These are phyloP conservation scores for Luffa acutangula DNA, from an alignment of 306 rosid genomes.

Conservation along the genomic window DNA sequence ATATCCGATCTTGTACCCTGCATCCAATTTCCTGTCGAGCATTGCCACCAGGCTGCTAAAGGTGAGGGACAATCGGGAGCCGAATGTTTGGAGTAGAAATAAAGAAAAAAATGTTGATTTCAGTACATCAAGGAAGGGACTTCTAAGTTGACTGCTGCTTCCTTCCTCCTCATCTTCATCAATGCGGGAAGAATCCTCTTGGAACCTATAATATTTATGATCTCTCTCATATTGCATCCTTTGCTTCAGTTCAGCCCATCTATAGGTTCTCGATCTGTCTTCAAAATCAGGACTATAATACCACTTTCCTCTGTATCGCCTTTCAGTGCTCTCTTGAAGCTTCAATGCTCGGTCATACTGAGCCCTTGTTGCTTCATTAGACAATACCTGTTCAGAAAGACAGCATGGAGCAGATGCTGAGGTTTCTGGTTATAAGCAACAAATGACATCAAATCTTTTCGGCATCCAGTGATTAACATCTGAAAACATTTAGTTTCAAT, in stretches of 20 bases:
- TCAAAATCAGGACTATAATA: constrained; percentile 46
- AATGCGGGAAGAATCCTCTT: constrained; percentile 25
- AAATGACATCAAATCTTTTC: neutral
- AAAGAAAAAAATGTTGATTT: constrained; percentile 52
- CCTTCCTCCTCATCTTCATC: constrained; percentile 40
- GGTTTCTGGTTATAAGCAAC: neutral
- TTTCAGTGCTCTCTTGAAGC: constrained; percentile 24
- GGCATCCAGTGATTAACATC: neutral
- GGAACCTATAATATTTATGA: constrained; percentile 25
- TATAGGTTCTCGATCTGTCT: constrained; percentile 31
- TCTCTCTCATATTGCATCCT: constrained; percentile 37
- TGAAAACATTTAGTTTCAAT: neutral
- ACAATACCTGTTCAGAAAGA: constrained; percentile 46
- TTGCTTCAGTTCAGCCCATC: constrained; percentile 54
- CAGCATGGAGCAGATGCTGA: neutral
- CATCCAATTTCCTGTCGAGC: constrained; percentile 56
- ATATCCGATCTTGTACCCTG: constrained; percentile 64
- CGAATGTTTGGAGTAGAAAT: constrained; percentile 49
- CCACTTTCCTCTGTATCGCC: constrained; percentile 31
- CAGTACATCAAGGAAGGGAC: constrained; percentile 54
- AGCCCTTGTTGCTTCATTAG: constrained; percentile 56
- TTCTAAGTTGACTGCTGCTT: constrained; percentile 26
- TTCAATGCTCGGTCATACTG: constrained; percentile 53
- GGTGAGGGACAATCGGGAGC: constrained; percentile 56
- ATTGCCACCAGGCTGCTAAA: constrained; percentile 64